A percentile compares a stretch with the other conserved stretches of the same genome.
phyloP scores from a whole-genome alignment of 1,139 yeast genomes.

The Komagataea norvegica region DNA sequence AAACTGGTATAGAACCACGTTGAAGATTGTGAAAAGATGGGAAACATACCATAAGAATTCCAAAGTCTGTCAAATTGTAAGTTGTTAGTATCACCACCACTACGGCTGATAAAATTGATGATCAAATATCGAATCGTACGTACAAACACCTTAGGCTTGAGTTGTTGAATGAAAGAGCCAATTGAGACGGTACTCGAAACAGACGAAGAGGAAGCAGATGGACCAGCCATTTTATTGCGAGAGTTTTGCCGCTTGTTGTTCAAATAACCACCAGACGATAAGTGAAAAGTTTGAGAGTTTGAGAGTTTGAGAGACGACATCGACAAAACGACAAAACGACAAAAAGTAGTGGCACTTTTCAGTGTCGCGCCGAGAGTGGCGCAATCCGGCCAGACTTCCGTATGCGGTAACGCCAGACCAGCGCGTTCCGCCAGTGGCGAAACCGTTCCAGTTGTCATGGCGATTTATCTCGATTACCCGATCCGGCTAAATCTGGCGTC shows the following conservation, averaged over 20 bases:
- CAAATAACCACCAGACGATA: too few relatives aligned
- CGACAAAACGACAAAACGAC: too few relatives aligned
- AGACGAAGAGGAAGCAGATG: constrained; percentile 4
- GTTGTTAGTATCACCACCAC: constrained; percentile 1
- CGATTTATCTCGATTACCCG: too few relatives aligned
- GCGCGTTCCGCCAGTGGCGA: neutral
- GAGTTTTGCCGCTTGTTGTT: neutral
- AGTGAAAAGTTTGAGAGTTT: constrained; percentile 3
- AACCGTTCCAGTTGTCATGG: too few relatives aligned
- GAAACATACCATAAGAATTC: constrained; percentile 46
- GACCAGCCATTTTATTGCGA: constrained; percentile 8
- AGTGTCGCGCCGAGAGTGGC: too few relatives aligned
- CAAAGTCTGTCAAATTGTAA: constrained; percentile 21
- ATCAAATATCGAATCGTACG: constrained; percentile 1
- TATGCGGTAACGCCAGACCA: too few relatives aligned
- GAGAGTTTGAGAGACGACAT: neutral
- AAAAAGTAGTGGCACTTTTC: too few relatives aligned
- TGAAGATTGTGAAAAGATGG: constrained; percentile 61
- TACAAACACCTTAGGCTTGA: constrained; percentile 9
- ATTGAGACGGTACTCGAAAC: constrained; percentile 4
- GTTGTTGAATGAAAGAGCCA: constrained; percentile 6
- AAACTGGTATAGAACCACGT: constrained; percentile 49
- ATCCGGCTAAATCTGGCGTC: constrained; percentile 5
- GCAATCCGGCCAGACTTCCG: too few relatives aligned
- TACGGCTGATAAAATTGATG: neutral